Evolutionary conservation across 495 filamentous ascomycete genomes (phyloP), one percentile per base, ranked within the genome.

Genomic region (Penicillium argentinense): DNA sequence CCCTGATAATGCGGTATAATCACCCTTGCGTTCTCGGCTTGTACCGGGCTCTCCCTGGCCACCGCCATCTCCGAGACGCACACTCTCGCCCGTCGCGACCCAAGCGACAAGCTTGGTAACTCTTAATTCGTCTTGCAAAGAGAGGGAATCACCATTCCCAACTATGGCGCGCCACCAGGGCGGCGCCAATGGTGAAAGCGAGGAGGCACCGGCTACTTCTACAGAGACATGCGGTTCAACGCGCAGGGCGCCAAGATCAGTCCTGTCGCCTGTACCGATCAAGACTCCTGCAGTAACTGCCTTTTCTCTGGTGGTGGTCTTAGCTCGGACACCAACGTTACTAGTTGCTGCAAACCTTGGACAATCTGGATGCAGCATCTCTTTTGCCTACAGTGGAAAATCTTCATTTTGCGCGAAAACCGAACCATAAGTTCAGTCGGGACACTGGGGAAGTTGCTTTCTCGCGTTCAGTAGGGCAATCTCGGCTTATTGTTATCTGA

Each of bases 321-420:
- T 14, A 47, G 44, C 33, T 47, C 44, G 5, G 14, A 32, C 13
- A 47, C 33, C 23, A 47, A 47, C 39, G 44, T 47, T 21, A 47
- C 44, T 14, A 33, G 21, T 13, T 47, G 44, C 24, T 47, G 44
- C 32, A 39, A 47, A 12, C 44, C 44, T 6, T 22, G 44, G 44
- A 7, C 2, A 22, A 17, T 19, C 5, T 5, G 33, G 33, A 8
- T 36, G 33, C n/a, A 21, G 33, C 9, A 21, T 36, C 14, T 7
- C 14, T 9, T 47, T 47, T 13, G 17, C 14, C 19, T 47, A 47
- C 44, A 30, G 39, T 39, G 44, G 33, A 4, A n/a, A n/a, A n/a
- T n/a, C n/a, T n/a, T n/a, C n/a, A n/a, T n/a, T n/a, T n/a, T n/a
- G n/a, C n/a, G n/a, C n/a, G n/a, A n/a, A n/a, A n/a, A n/a, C n/a